Conservation (phyloP, 1,139 yeast species). For the Diutina pseudorugosa region DNA sequence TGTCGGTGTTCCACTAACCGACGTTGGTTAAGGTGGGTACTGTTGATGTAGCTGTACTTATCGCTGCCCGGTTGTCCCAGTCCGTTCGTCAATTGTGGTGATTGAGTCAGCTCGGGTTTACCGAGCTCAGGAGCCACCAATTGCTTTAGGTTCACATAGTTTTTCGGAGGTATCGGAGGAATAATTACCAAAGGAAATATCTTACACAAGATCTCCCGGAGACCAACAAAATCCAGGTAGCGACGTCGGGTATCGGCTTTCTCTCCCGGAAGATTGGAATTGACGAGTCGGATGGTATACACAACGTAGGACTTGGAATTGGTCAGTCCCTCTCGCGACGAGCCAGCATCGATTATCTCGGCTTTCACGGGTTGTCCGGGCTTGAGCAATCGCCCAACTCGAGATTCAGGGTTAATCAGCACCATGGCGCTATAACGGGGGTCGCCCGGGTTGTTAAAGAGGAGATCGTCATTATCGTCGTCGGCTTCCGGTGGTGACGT, state of each 20-base stretch:
- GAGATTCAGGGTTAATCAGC: slow-evolving; percentile 24
- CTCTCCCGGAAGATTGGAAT: slow-evolving; percentile 19
- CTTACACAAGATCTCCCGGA: slow-evolving; percentile 56
- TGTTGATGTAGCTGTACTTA: slow-evolving; percentile 27
- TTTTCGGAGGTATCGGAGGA: slow-evolving; percentile 96
- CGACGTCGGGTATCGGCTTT: slow-evolving; percentile 63
- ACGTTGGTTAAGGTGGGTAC: slow-evolving; percentile 28
- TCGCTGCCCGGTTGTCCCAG: slow-evolving; percentile 3
- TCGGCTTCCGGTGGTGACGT: not conserved
- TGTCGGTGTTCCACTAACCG: slow-evolving; percentile 51
- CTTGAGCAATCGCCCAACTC: slow-evolving; percentile 24
- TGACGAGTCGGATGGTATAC: slow-evolving; percentile 56
- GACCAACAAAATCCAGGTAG: slow-evolving; percentile 83
- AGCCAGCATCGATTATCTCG: slow-evolving; percentile 64
- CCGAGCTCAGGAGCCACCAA: slow-evolving; percentile 12
- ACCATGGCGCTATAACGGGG: slow-evolving; percentile 16
- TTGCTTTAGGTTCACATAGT: slow-evolving; percentile 32
- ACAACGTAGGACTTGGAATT: slow-evolving; percentile 59
- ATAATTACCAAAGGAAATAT: slow-evolving; percentile 73
- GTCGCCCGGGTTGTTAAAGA: slow-evolving; percentile 5
- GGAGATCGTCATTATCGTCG: slow-evolving; percentile 7
- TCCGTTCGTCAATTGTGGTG: not conserved
- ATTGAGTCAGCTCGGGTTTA: not conserved
- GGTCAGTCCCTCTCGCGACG: slow-evolving; percentile 57
- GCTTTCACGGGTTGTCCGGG: slow-evolving; percentile 26